A percentile compares a stretch with the other conserved stretches of the same genome.
Conservation (phyloP, 148 eudicot genomes). For the Silene latifolia region DNA sequence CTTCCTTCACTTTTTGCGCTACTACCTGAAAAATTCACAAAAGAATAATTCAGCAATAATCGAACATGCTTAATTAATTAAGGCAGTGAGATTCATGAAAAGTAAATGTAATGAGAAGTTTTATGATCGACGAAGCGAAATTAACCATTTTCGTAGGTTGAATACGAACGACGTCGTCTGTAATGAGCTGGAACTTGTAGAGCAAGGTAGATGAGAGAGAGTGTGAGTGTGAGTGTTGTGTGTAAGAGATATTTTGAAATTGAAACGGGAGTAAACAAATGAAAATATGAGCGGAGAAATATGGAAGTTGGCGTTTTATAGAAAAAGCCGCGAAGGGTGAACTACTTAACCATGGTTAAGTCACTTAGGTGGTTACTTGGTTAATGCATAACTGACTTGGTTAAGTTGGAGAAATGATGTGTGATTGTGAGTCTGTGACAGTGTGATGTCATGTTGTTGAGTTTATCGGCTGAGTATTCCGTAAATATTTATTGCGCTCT, state of each 20-base stretch:
- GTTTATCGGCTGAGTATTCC: conserved; percentile 35
- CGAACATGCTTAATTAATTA: too few species aligned
- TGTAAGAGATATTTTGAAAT: conserved; percentile 3
- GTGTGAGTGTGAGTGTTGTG: background rate
- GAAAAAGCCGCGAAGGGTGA: background rate
- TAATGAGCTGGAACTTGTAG: background rate
- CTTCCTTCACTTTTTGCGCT: conserved; percentile 70
- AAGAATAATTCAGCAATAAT: background rate
- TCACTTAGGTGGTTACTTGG: background rate
- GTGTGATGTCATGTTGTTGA: background rate
- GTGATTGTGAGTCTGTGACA: background rate
- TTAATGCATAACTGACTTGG: background rate
- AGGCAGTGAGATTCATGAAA: background rate
- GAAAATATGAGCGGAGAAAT: background rate
- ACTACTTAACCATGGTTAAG: background rate
- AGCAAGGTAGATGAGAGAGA: conserved; percentile 4
- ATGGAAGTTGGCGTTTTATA: background rate
- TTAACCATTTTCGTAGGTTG: conserved; percentile 15
- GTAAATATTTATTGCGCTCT: too few species aligned
- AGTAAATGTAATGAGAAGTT: too few species aligned
- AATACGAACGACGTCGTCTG: background rate
- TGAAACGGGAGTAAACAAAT: background rate
- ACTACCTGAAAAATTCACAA: conserved; percentile 42
- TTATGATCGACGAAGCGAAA: background rate
- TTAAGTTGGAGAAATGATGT: background rate